These are phyloP conservation scores for Lentinula raphanica DNA, from an alignment of 768 basidiomycete genomes.

Conservation along the genomic window DNA sequence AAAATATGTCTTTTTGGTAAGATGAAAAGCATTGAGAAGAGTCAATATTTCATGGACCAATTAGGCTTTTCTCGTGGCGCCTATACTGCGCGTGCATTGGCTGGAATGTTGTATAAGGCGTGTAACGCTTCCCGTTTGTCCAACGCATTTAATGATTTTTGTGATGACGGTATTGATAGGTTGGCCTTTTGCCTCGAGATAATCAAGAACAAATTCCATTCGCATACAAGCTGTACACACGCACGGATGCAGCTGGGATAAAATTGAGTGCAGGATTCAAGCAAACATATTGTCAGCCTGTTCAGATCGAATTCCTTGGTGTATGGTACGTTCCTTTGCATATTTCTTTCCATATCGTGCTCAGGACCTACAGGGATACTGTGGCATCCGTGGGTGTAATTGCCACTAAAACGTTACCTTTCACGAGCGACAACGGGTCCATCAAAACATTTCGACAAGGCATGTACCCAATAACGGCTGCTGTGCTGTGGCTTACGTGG, in stretches of 20 bases:
- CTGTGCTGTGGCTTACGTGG: background rate
- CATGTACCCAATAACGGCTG: too few species aligned
- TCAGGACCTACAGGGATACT: constrained; percentile 54
- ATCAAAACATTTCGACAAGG: constrained; percentile 68
- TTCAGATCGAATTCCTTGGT: constrained; percentile 73
- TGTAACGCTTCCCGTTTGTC: background rate
- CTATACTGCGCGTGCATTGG: constrained; percentile 66
- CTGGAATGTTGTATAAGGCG: constrained; percentile 70
- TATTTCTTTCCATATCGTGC: background rate
- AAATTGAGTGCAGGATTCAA: constrained; percentile 63
- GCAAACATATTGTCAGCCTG: constrained; percentile 59
- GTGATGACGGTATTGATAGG: constrained; percentile 28
- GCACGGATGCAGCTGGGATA: constrained; percentile 39
- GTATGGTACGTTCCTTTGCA: constrained; percentile 50
- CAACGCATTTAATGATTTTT: background rate
- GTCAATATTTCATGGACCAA: background rate
- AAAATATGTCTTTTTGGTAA: constrained; percentile 50
- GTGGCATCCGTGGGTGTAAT: constrained; percentile 72
- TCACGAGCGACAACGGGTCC: constrained; percentile 53
- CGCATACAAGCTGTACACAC: constrained; percentile 69
- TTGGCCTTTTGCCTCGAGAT: constrained; percentile 64
- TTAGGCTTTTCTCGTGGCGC: constrained; percentile 22
- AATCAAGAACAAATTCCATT: constrained; percentile 68
- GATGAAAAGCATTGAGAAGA: background rate
- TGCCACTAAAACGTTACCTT: constrained; percentile 57